A percentile compares a stretch with the other conserved stretches of the same genome.
Conservation (phyloP, 495 filamentous ascomycete species). For the Lepraria neglecta region DNA sequence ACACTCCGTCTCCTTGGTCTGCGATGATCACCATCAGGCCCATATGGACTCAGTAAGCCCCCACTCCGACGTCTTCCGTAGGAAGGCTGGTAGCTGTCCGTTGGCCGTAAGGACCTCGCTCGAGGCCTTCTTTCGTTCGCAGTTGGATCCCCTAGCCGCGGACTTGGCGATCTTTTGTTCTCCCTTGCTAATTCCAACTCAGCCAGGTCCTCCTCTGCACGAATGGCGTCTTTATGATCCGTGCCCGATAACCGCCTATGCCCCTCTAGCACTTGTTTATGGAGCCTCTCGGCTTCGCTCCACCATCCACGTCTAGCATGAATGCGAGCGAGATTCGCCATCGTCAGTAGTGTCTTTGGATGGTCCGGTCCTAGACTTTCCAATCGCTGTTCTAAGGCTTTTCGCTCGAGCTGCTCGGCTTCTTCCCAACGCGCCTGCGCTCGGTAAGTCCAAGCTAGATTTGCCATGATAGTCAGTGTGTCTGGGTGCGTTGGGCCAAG, state of each 20-base stretch:
- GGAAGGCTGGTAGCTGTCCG: slow-evolving; percentile 5
- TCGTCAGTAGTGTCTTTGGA: slow-evolving; percentile 30
- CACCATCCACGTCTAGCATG: slow-evolving; percentile 16
- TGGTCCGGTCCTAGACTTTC: slow-evolving; percentile 31
- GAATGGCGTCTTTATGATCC: neutral
- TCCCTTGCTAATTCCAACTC: neutral
- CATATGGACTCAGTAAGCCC: neutral
- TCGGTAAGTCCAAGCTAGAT: slow-evolving; percentile 27
- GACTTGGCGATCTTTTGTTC: neutral
- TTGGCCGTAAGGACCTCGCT: neutral
- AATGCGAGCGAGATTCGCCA: slow-evolving; percentile 30
- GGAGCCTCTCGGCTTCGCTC: neutral
- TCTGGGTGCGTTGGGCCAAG: slow-evolving; percentile 30
- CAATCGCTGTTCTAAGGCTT: slow-evolving; percentile 27
- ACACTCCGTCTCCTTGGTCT: neutral
- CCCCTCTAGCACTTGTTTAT: neutral
- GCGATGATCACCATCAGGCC: neutral
- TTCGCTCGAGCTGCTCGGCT: slow-evolving; percentile 26
- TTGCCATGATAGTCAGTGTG: slow-evolving; percentile 31
- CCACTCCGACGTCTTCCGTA: neutral
- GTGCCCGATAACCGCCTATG: neutral
- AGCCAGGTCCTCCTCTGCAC: neutral
- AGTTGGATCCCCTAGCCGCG: neutral
- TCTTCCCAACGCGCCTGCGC: slow-evolving; percentile 32
- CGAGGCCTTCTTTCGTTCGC: neutral